These are phyloP conservation scores for Colletotrichum tofieldiae DNA, from an alignment of 2,329 filamentous ascomycete genomes.

Conservation along the genomic window DNA sequence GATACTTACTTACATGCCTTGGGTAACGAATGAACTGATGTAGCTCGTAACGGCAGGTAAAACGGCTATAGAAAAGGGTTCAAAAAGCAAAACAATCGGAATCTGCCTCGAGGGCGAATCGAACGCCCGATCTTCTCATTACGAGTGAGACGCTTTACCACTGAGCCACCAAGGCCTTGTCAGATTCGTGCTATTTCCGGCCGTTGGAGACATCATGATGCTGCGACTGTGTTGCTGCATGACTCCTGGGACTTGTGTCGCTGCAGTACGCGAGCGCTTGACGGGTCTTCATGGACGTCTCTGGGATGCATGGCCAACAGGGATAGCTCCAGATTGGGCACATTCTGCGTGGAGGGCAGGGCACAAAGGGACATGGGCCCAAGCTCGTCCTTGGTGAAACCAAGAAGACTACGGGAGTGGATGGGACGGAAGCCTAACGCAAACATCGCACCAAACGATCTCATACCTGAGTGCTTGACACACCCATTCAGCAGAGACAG, in stretches of 20 bases:
- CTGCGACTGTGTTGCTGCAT: accelerated
- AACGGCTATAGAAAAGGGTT: neutral
- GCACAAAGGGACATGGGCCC: neutral
- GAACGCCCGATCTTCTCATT: slow-evolving; percentile 44
- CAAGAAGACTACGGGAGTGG: neutral
- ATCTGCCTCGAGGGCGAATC: slow-evolving; percentile 43
- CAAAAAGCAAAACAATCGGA: neutral
- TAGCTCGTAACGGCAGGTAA: neutral
- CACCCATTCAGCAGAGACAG: neutral
- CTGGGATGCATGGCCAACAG: neutral
- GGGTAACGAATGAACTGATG: neutral
- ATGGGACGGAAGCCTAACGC: neutral
- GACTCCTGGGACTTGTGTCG: no score
- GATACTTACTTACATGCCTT: neutral
- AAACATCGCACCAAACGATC: neutral
- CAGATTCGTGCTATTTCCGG: neutral
- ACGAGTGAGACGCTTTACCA: slow-evolving; percentile 44
- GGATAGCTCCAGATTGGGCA: neutral
- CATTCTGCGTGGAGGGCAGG: neutral
- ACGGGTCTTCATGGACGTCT: neutral
- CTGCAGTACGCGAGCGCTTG: neutral
- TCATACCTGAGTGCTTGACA: neutral
- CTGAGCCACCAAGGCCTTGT: slow-evolving; percentile 41
- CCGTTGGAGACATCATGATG: neutral
- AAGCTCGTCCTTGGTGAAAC: neutral